Evolutionary conservation across 208 protist genomes (phyloP), one percentile per base, ranked within the genome.

Genomic region (Endotrypanum monterogeii): DNA sequence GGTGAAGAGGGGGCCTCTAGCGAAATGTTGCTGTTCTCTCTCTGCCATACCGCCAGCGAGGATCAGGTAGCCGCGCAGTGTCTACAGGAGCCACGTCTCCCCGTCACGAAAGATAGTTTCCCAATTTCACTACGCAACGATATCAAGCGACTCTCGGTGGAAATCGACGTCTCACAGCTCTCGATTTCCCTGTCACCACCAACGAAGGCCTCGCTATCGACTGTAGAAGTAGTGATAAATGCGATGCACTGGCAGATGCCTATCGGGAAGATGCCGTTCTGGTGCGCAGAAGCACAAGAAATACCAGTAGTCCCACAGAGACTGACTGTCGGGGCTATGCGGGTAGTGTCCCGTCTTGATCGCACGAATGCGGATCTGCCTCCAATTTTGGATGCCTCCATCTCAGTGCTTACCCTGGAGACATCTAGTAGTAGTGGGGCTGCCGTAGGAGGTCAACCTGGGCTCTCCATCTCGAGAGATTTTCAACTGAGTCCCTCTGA

Each of bases 191-290:
- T 80, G 20, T 35, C 69, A 11, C 54, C 62, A 4, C 69, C 60
- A 3, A 30, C 56, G 16, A 23, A 41, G 11, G 28, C 60, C 6
- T 74, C 76, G 32, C 46, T 69, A 39, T 80, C 76, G 6, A 67
- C 28, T 32, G 41, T 71, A 18, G 35, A 51, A 11, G 35, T 80
- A 50, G 66, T 66, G 8, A 69, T 80, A 14, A 57, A 20, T 3
- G 62, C 35, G 60, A 50, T 80, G 76, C 67, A 57, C 16, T 39
- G 58, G 62, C 69, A 58, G 28, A 62, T 52, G 39, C 68, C 76
- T 18, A 51, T 80, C 37, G 76, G 71, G 41, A 80, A 80, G 55
- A 80, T 80, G 76, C 68, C 76, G 16, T 80, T 80, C 52, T 80
- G 76, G 76, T 52, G 69, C 32, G 69, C 61, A 28, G 62, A 80